Base-by-base conservation (phyloP, 768 basidiomycete genomes). In the Amanita pseudoporphyria region DNA sequence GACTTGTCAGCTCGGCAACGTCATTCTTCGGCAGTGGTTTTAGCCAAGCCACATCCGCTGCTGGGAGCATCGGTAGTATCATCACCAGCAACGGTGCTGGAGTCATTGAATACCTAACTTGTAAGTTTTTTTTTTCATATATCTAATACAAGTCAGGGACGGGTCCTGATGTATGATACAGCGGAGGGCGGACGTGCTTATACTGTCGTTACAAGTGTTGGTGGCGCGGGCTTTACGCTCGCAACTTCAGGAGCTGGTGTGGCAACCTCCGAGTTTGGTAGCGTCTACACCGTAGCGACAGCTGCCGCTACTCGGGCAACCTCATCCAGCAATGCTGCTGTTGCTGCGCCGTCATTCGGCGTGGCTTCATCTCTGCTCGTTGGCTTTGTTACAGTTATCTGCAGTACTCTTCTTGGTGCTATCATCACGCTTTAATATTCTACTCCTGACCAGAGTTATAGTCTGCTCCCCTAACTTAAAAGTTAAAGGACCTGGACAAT, bases 211-310 rank as follows among this genome's bases (percentile, higher is more conserved):
- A 81, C 78, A 13, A 77, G 74, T 36, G 71, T 59, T 9, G 84
- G 80, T 6, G 83, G 82, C 9, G 56, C 70, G 38, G 82, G 73
- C 1, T 63, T 83, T 51, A 85, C 82, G 0, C 70, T 86, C 16
- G 82, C 79, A 22, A 60, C 53, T 3, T 64, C 65, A 2, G 71
- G 67, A 5, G 70, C 59, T 36, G 71, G 58, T 13, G 66, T 67
- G 13, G 67, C 64, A 6, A 82, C 79, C 24, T 71, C 75, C 16
- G 71, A 70, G 53, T 77, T 71, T 21, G 81, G 81, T 31, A 71
- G 72, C 6, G 59, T 73, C 1, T 82, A 71, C 62, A 80, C 75
- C 13, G 67, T 72, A 18, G 73, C 75, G 1, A 74, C 74, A 1
- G 61, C 54, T 18, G 68, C 62, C 32, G 61, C 55, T 10, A 46